phyloP scores from a whole-genome alignment of 257 asterid species.

The Salvia rosmarinus region DNA sequence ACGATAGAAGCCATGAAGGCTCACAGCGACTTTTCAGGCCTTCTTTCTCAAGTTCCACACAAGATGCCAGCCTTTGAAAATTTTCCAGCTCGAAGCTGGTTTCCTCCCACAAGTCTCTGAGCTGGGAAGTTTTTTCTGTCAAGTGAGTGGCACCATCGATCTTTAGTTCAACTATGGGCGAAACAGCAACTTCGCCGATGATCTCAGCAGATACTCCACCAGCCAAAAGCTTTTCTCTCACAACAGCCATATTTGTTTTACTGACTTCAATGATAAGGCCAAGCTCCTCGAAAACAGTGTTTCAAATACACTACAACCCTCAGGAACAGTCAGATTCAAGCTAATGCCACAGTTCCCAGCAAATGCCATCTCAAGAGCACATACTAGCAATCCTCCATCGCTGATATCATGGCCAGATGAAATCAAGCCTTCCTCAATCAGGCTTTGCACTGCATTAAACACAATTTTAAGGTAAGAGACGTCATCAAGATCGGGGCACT shows the following conservation, averaged over 20 bases:
- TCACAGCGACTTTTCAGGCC: slow-evolving; percentile 66
- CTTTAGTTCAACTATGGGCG: slow-evolving; percentile 56
- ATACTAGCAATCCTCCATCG: slow-evolving; percentile 82
- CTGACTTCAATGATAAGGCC: slow-evolving; percentile 77
- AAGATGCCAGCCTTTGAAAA: slow-evolving; percentile 72
- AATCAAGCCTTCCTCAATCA: slow-evolving; percentile 70
- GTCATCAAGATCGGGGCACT: slow-evolving; percentile 87
- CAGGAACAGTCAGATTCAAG: slow-evolving; percentile 54
- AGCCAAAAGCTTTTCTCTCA: slow-evolving; percentile 49
- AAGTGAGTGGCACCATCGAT: slow-evolving; percentile 60
- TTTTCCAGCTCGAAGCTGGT: slow-evolving; percentile 84
- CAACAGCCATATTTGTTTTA: slow-evolving; percentile 49
- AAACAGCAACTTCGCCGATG: slow-evolving; percentile 64
- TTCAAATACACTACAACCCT: slow-evolving; percentile 43
- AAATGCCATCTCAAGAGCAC: slow-evolving; percentile 90
- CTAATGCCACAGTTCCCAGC: slow-evolving; percentile 82
- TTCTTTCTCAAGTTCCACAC: slow-evolving; percentile 78
- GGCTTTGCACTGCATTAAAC: slow-evolving; percentile 73
- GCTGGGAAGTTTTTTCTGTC: slow-evolving; percentile 57
- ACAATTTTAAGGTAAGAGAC: slow-evolving; percentile 68
- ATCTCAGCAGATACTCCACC: slow-evolving; percentile 56
- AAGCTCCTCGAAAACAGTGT: slow-evolving; percentile 87
- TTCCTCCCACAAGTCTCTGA: slow-evolving; percentile 92
- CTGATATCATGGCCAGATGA: slow-evolving; percentile 96
- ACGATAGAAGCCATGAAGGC: slow-evolving; percentile 79